Evolutionary conservation across 805 yeast genomes (phyloP), one percentile per base, ranked within the genome.

Genomic region (Hanseniaspora guilliermondii): DNA sequence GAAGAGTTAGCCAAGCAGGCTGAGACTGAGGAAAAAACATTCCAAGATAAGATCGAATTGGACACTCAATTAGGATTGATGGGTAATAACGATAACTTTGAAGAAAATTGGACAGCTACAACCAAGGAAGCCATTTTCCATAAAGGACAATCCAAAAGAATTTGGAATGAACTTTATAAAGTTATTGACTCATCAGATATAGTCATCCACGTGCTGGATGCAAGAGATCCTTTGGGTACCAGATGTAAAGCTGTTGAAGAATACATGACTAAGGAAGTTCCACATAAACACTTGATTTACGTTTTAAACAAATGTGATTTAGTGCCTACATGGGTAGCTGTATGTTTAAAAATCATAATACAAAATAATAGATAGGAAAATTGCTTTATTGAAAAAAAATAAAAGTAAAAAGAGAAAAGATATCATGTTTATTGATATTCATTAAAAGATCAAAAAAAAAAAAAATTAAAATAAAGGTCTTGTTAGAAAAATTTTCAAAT

Each of bases 311-410:
- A 91, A 76, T 89, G 97, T 78, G 98, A 91, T 75, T 80, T 91
- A 65, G 96, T 91, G 52, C 98, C 98, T 59, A 91, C 96, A 47
- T 91, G 97, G 97, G 97, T 87, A 65, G 97, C 97, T 64, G 97
- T 89, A 87, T 78, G 97, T 88, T 70, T 66, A 55, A 53, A 39
- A 41, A 32, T 27, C 27, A 12, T 21, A 11, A n/a, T n/a, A n/a
- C n/a, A n/a, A n/a, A n/a, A n/a, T n/a, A n/a, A n/a, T n/a, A n/a
- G n/a, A n/a, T n/a, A n/a, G n/a, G n/a, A n/a, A n/a, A n/a, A n/a
- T n/a, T n/a, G n/a, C n/a, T n/a, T n/a, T n/a, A n/a, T n/a, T n/a
- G n/a, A 17, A 16, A 30, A 24, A 32, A 16, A n/a, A 3, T 12
- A 35, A 33, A n/a, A 12, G 25, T 12, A 25, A 16, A 6, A 33